Evolutionary conservation across 2,329 filamentous ascomycete genomes (phyloP).

Genomic region (Elsinoe perseae): DNA sequence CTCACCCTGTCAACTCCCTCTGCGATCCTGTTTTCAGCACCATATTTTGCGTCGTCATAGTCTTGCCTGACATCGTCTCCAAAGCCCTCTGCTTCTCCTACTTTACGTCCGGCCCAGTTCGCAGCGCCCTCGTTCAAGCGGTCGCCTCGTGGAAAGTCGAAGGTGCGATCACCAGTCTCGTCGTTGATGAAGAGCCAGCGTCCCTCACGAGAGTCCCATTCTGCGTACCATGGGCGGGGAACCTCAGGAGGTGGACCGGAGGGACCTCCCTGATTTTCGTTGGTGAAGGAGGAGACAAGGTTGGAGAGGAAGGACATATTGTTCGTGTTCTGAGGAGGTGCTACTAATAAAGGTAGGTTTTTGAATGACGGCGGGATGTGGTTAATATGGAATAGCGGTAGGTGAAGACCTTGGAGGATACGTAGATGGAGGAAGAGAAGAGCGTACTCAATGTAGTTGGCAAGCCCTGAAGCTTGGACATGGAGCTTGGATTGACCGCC

Average conservation of each 20-base stretch:
- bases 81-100: conserved; percentile 8
- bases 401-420: not conserved
- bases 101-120: conserved; percentile 37
- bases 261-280: conserved; percentile 19
- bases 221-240: conserved; percentile 39
- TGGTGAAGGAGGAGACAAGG: conserved; percentile 26
- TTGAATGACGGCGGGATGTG: not conserved
- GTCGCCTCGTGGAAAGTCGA: conserved; percentile 16
- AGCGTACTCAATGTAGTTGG: not conserved
- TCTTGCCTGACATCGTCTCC: not conserved
- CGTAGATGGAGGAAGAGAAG: not conserved
- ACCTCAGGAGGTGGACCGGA: conserved; percentile 26
- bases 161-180: conserved; percentile 38
- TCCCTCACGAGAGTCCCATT: conserved; percentile 35
- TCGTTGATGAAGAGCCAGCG: conserved; percentile 43
- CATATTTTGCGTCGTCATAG: not conserved
- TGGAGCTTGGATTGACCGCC: not conserved
- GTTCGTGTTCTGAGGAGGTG: not conserved
- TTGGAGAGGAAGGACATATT: conserved; percentile 26
- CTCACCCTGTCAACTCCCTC: not conserved
- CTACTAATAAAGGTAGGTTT: not conserved
- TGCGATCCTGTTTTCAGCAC: not conserved
- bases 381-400: not conserved
- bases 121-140: conserved; percentile 32
- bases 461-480: not conserved